Conservation (phyloP, 345 rosid genomes). For the Crucihimalaya himalaica region DNA sequence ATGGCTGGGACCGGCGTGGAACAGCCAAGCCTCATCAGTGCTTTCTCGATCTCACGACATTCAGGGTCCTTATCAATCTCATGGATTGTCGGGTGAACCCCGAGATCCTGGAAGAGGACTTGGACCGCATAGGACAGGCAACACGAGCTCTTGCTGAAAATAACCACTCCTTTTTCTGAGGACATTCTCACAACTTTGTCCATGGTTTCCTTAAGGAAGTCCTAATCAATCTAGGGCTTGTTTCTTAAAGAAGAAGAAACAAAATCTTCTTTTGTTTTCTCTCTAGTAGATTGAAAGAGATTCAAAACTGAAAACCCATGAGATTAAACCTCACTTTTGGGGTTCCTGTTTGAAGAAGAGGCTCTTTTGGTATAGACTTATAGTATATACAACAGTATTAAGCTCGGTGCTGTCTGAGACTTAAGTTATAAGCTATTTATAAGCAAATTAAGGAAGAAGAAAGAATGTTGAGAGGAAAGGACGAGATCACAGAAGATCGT, state of each 20-base stretch:
- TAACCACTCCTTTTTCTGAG: conserved; percentile 71
- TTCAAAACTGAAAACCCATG: conserved; percentile 22
- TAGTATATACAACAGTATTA: background rate
- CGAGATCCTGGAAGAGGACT: conserved; percentile 69
- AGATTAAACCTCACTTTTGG: background rate
- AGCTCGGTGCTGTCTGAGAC: conserved; percentile 36
- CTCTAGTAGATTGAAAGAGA: background rate
- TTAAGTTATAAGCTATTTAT: conserved; percentile 37
- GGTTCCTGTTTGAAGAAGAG: background rate
- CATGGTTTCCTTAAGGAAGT: conserved; percentile 38
- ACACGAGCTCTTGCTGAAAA: conserved; percentile 83
- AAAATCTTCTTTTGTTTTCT: background rate
- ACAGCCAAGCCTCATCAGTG: conserved; percentile 71
- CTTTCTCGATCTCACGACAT: conserved; percentile 76
- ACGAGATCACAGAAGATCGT: conserved; percentile 29
- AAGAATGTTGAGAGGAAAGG: conserved; percentile 11
- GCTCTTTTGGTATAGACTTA: background rate
- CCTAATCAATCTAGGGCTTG: conserved; percentile 11
- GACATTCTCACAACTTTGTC: conserved; percentile 71
- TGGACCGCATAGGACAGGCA: conserved; percentile 75
- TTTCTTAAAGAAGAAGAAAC: conserved; percentile 22
- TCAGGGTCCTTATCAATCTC: conserved; percentile 80
- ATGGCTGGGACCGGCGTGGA: conserved; percentile 66
- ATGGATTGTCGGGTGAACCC: conserved; percentile 55
- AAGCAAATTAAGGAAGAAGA: conserved; percentile 25